Percentiles rank a stretch among this genome's conserved stretches.
Evolutionary conservation across 2,329 filamentous ascomycete genomes (phyloP).

Genomic region (Erysiphe pulchra): DNA sequence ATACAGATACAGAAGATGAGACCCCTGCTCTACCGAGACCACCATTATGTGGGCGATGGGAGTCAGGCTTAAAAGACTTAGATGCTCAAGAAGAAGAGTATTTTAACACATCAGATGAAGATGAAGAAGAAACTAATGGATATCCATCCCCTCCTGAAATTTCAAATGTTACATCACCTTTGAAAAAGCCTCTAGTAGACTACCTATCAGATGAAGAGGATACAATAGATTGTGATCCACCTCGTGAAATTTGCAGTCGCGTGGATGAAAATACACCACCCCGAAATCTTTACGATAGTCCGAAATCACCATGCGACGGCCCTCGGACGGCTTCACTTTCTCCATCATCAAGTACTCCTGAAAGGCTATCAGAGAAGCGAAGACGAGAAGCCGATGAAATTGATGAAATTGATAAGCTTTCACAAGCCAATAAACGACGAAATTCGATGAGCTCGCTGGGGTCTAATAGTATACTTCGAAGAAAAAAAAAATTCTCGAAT

Average conservation of each 20-base stretch:
- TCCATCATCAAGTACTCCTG: conserved; percentile 26
- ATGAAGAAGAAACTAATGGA: conserved; percentile 24
- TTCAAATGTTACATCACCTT: conserved; percentile 36
- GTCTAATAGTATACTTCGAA: conserved; percentile 14
- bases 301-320: neutral
- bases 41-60: conserved; percentile 34
- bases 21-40: conserved; percentile 16
- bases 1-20: conserved; percentile 42
- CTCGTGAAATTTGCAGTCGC: conserved; percentile 8
- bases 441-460: conserved; percentile 21
- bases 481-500: conserved; percentile 21
- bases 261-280: conserved; percentile 7
- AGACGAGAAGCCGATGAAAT: conserved; percentile 83
- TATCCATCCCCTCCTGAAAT: neutral
- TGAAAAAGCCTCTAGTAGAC: conserved; percentile 56
- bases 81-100: conserved; percentile 80
- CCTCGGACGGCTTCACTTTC: conserved; percentile 1
- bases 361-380: conserved; percentile 68
- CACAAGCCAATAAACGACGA: conserved; percentile 28
- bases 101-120: conserved; percentile 74
- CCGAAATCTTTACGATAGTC: neutral
- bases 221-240: conserved; percentile 29
- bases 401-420: conserved; percentile 68
- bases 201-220: conserved; percentile 84
- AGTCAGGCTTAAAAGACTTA: conserved; percentile 47